phyloP scores from a whole-genome alignment of 192 early-diverging fungal genomes.

The Rhizophagus clarus region DNA sequence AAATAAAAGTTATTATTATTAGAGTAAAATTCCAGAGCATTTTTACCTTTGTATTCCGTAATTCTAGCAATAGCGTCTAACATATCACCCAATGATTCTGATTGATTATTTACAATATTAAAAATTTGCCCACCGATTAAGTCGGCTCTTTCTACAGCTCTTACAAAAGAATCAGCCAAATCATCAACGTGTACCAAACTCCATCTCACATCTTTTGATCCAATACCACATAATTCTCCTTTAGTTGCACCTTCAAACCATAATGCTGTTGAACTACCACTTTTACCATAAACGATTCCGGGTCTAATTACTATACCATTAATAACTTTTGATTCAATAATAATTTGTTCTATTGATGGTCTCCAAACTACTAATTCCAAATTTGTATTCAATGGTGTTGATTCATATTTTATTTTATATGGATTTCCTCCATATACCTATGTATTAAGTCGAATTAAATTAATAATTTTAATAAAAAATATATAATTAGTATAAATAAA shows the following conservation, averaged over 20 bases:
- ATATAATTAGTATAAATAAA: too few species aligned
- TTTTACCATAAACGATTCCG: conserved; percentile 23
- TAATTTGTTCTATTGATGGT: conserved; percentile 31
- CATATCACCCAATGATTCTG: conserved; percentile 34
- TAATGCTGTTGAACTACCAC: conserved; percentile 22
- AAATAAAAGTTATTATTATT: too few species aligned
- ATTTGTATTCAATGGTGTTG: background rate
- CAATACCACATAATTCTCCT: conserved; percentile 22
- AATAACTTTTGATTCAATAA: conserved; percentile 23
- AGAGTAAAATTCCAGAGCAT: background rate
- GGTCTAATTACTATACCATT: conserved; percentile 34
- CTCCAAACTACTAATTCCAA: conserved; percentile 36
- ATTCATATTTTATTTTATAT: background rate
- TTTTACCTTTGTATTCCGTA: conserved; percentile 27
- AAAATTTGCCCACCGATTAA: conserved; percentile 35
- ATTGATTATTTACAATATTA: conserved; percentile 34
- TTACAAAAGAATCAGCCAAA: conserved; percentile 36
- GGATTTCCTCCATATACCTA: background rate
- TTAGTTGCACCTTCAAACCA: conserved; percentile 24
- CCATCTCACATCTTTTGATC: conserved; percentile 18
- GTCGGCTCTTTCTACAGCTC: conserved; percentile 31
- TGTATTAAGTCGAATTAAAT: background rate
- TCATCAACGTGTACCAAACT: conserved; percentile 42
- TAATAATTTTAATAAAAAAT: too few species aligned
- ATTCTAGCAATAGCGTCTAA: conserved; percentile 34